Base-by-base conservation (phyloP, 208 protist species). In the Leishmania braziliensis region DNA sequence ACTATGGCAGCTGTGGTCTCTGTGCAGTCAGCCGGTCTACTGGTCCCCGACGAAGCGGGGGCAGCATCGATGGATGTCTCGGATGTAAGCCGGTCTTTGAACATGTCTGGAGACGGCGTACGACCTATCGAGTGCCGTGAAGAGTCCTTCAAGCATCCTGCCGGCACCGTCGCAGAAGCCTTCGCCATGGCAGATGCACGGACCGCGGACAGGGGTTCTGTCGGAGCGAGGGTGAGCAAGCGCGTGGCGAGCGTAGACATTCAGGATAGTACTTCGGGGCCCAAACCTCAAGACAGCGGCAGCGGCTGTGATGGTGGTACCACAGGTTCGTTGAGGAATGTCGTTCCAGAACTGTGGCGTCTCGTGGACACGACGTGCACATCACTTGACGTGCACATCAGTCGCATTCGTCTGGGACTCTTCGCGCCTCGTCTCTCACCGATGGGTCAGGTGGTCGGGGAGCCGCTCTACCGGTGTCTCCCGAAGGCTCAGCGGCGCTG, bases 391-490 rank as follows among this genome's bases (percentile, higher is more conserved):
- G 36, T 90, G 48, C 84, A 60, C 23, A 46, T 90, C 39, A 62
- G 78, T 20, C 82, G 84, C n/a, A 75, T 86, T 29, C 77, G 77
- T 4, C 33, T 93, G 33, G 71, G 77, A 26, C 69, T 92, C 60
- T 88, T 89, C 71, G 86, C 91, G 48, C 89, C 91, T 20, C 88
- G 91, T 16, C 88, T 95, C 33, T 95, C 91, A 23, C 89, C 89
- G 43, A 83, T 87, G 77, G 86, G 89, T n/a, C 53, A 83, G 29
- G 83, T 77, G 23, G 78, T 95, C 33, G 91, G 91, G 36, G 86
- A 94, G 51, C 89, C 91, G 10, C 80, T 95, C 26, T 85, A 85
- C 73, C 89, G 89, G 33, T 93, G 89, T 76, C 79, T 95, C 12
- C 88, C 89, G 3, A 48, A 33, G 20, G 78, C 82, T 5, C 82